A percentile compares a stretch with the other conserved stretches of the same genome.
Evolutionary conservation across 2,329 filamentous ascomycete species (phyloP).

Genomic region (Fusarium sp.): DNA sequence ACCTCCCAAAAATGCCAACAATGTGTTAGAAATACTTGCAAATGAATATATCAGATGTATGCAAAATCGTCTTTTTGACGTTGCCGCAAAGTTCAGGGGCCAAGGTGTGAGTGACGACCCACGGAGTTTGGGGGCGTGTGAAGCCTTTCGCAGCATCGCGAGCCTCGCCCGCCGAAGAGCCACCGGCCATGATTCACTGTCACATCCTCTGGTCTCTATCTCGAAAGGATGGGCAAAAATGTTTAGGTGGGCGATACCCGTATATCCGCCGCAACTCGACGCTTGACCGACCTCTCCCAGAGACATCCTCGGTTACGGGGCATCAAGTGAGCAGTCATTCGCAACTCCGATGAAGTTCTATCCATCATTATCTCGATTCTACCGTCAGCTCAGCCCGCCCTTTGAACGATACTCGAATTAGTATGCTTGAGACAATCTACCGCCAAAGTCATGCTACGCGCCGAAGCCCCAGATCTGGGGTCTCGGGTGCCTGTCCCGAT

Average conservation of each 20-base stretch:
- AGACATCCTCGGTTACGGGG: neutral
- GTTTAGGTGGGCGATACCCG: neutral
- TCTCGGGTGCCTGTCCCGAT: neutral
- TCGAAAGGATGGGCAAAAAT: neutral
- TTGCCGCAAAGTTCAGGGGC: constrained; percentile 26
- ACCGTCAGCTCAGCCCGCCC: neutral
- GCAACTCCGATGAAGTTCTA: constrained; percentile 5
- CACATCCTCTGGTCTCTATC: neutral
- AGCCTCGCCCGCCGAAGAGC: constrained; percentile 3
- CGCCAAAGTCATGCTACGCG: neutral
- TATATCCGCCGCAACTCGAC: neutral
- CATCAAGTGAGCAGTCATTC: constrained; percentile 4
- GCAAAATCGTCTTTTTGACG: neutral
- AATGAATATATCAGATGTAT: neutral
- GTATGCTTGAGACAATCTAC: neutral
- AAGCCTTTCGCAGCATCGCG: constrained; percentile 16
- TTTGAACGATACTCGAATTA: neutral
- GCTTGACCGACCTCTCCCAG: neutral
- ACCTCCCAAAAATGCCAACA: too few species aligned
- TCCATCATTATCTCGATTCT: neutral
- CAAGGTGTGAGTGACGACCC: constrained; percentile 11
- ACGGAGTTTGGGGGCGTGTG: constrained; percentile 19
- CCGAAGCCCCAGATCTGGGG: neutral
- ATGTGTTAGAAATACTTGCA: neutral
- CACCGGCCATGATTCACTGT: neutral